Evolutionary conservation across 1,284 basidiomycete species (phyloP).

Genomic region (Leccinum griseonigrum): DNA sequence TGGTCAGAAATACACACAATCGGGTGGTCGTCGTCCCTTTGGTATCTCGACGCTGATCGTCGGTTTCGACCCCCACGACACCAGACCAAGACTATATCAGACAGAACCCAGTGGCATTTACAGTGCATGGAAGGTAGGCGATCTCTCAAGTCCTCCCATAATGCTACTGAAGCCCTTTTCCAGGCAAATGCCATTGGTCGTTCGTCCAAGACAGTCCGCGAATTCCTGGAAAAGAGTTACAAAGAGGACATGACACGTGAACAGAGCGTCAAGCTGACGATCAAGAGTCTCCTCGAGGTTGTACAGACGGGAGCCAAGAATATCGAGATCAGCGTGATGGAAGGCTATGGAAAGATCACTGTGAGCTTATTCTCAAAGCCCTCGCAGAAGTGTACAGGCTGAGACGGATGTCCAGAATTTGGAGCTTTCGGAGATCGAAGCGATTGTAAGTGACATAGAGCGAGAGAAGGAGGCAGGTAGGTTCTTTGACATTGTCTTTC

Average conservation of each 20-base stretch:
- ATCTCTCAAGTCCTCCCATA: not conserved
- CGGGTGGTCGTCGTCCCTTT: slow-evolving; percentile 97
- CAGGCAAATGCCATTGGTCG: slow-evolving; percentile 97
- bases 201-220: slow-evolving; percentile 96
- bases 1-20: slow-evolving; percentile 93
- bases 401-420: slow-evolving; percentile 57
- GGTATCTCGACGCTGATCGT: slow-evolving; percentile 97
- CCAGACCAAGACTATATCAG: slow-evolving; percentile 87
- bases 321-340: slow-evolving; percentile 97
- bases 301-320: slow-evolving; percentile 99
- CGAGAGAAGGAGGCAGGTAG: slow-evolving; percentile 91
- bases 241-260: slow-evolving; percentile 87
- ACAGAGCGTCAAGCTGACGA: slow-evolving; percentile 91
- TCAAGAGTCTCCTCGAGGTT: slow-evolving; percentile 96
- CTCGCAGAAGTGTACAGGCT: slow-evolving; percentile 1
- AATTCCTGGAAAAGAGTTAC: slow-evolving; percentile 99
- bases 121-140: slow-evolving; percentile 93
- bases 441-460: slow-evolving; percentile 89
- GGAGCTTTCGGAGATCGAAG: slow-evolving; percentile 84
- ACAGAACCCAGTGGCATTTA: slow-evolving; percentile 99
- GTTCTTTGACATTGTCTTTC: slow-evolving; percentile 41
- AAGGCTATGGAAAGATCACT: slow-evolving; percentile 86
- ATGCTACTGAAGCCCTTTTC: slow-evolving; percentile 1
- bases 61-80: slow-evolving; percentile 95
- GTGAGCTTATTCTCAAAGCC: slow-evolving; percentile 45